Conservation (phyloP, 805 yeast species). For the Kodamaea restingae region DNA sequence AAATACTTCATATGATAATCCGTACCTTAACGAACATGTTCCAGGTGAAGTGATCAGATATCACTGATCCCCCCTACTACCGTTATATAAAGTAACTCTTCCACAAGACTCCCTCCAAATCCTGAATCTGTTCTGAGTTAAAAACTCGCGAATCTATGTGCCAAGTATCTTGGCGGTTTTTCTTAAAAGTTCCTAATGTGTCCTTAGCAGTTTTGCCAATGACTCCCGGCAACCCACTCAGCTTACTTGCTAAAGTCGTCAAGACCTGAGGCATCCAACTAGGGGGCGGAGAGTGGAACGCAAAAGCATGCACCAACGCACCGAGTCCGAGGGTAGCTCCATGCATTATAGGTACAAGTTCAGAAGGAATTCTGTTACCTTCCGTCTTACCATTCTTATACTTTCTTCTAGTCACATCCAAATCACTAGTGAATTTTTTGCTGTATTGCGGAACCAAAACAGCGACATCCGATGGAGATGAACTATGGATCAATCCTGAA, state of each 20-base stretch:
- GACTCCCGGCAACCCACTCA: slow-evolving; percentile 69
- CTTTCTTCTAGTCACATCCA: slow-evolving; percentile 40
- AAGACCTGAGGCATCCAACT: slow-evolving; percentile 77
- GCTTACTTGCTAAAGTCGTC: slow-evolving; percentile 63
- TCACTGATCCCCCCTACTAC: too few relatives aligned
- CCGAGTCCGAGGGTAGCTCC: slow-evolving; percentile 89
- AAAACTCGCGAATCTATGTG: slow-evolving; percentile 78
- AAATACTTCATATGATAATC: too few relatives aligned
- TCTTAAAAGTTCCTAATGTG: slow-evolving; percentile 77
- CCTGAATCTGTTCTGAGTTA: slow-evolving; percentile 75
- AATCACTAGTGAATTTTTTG: slow-evolving; percentile 21
- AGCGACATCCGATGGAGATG: slow-evolving; percentile 45
- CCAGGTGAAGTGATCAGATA: too few relatives aligned
- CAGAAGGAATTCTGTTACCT: slow-evolving; percentile 13
- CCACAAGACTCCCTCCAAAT: slow-evolving; percentile 91
- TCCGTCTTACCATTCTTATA: slow-evolving; percentile 35
- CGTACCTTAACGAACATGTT: too few relatives aligned
- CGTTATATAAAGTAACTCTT: slow-evolving; percentile 84
- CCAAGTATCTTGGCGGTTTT: slow-evolving; percentile 94
- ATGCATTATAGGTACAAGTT: slow-evolving; percentile 54
- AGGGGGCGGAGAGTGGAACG: slow-evolving; percentile 90
- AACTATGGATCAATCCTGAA: slow-evolving; percentile 74
- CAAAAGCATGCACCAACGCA: slow-evolving; percentile 82
- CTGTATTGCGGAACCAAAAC: slow-evolving; percentile 40
- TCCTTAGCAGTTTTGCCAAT: slow-evolving; percentile 83